Evolutionary conservation across 257 asterid genomes (phyloP), one percentile per base, ranked within the genome.

Genomic region (Ilex aquifolium): DNA sequence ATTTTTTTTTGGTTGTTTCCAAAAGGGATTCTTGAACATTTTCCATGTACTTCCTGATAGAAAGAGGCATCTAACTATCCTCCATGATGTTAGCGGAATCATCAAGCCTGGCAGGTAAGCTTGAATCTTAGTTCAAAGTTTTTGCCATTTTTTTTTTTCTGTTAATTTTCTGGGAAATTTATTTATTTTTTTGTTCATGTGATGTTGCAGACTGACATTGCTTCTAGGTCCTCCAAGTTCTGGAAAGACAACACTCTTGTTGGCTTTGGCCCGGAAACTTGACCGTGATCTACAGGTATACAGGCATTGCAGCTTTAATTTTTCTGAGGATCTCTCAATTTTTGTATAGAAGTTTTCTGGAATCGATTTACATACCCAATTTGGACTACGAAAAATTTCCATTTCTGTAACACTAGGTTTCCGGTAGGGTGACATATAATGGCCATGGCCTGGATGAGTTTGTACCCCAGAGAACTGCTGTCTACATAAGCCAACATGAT

Each of bases 171-270:
- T 21, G 27, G 27, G 27, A 4, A 36, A 36, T 36, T 36, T 36
- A 36, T 8, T 21, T 36, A 36, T 36, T 36, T 36, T 4, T 36
- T 36, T 36, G 5, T 36, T 36, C 2, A 36, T 36, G 42, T 36
- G 42, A 36, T 36, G 42, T 8, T 36, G 42, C 65, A 67, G 73
- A 51, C 73, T 85, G 92, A 77, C 88, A 5, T 40, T 85, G 65
- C 85, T 85, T 16, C 69, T 85, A 57, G 91, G 91, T 31, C 91
- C 91, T 63, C 91, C 91, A 8, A 76, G 88, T 57, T 84, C 92
- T 0, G 92, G 92, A 4, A 85, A 82, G 60, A 71, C 88, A 0
- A 62, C 85, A 0, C 78, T 83, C 49, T 40, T 84, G 64, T 64
- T 83, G 54, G 95, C 91, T 65, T 72, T 86, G 80, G 90, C 95